Conservation (phyloP, 495 filamentous ascomycete species). For the Podospora tetraspora region DNA sequence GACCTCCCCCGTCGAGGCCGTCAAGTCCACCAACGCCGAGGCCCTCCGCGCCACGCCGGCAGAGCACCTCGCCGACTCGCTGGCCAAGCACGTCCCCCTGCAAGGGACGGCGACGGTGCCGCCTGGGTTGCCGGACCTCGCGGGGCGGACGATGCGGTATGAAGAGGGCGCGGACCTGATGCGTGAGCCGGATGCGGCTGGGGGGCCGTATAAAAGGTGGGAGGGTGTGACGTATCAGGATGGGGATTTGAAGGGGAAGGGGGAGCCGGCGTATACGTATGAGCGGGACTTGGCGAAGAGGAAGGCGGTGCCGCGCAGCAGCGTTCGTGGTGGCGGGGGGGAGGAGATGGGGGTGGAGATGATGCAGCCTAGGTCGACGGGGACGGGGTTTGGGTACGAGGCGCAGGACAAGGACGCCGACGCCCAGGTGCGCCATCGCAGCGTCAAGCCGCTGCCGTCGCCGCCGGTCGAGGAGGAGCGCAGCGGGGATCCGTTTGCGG, state of each 20-base stretch:
- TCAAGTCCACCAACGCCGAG: slow-evolving; percentile 66
- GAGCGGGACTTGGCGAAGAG: slow-evolving; percentile 46
- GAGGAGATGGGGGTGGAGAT: slow-evolving; percentile 34
- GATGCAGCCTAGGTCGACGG: slow-evolving; percentile 25
- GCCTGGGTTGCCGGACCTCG: slow-evolving; percentile 59
- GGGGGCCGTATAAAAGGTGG: slow-evolving; percentile 63
- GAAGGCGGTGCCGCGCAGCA: slow-evolving; percentile 8
- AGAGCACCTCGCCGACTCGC: slow-evolving; percentile 70
- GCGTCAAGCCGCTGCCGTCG: slow-evolving; percentile 18
- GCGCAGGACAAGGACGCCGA: slow-evolving; percentile 3
- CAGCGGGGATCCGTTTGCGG: not conserved
- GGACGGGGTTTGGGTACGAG: not conserved
- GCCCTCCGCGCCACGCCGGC: slow-evolving; percentile 77
- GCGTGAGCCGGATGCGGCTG: slow-evolving; percentile 56
- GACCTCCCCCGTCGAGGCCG: slow-evolving; percentile 70
- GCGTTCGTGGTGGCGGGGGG: not conserved
- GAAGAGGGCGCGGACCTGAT: slow-evolving; percentile 82
- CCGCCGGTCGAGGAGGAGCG: slow-evolving; percentile 2
- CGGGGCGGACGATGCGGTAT: slow-evolving; percentile 69
- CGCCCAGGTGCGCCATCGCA: slow-evolving; percentile 27
- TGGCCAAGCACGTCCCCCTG: slow-evolving; percentile 72
- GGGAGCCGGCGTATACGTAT: slow-evolving; percentile 66
- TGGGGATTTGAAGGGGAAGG: slow-evolving; percentile 73
- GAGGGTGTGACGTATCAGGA: slow-evolving; percentile 58
- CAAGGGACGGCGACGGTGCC: slow-evolving; percentile 77